Conservation (phyloP, 352 stramenopile species). For the Phytopythium chamaehyphon region DNA sequence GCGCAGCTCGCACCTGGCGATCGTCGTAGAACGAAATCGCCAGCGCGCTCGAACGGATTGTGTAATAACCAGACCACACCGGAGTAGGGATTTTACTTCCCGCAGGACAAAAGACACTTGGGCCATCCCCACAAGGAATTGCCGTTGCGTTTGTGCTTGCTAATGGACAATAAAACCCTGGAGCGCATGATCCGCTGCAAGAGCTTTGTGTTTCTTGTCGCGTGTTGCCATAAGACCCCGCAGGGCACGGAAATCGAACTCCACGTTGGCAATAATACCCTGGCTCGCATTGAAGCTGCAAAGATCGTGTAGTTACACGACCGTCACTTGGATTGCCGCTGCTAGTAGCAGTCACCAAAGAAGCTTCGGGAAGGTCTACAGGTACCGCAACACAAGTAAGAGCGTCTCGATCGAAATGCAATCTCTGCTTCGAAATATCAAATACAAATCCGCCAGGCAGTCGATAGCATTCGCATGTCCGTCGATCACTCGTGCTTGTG, state of each 20-base stretch:
- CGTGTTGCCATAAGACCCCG: slow-evolving; percentile 32
- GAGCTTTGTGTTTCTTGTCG: slow-evolving; percentile 22
- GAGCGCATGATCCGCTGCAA: slow-evolving; percentile 40
- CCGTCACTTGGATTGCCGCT: slow-evolving; percentile 11
- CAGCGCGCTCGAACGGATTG: slow-evolving; percentile 27
- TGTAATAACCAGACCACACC: slow-evolving; percentile 64
- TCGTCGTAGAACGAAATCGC: slow-evolving; percentile 21
- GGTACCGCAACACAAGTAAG: slow-evolving; percentile 13
- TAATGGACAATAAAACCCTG: slow-evolving; percentile 61
- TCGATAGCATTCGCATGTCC: slow-evolving; percentile 64
- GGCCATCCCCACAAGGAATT: slow-evolving; percentile 22
- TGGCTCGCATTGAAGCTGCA: slow-evolving; percentile 53
- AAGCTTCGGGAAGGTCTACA: slow-evolving; percentile 4
- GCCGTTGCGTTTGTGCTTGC: slow-evolving; percentile 43
- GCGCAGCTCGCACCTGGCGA: slow-evolving; percentile 27
- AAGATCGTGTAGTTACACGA: slow-evolving; percentile 35
- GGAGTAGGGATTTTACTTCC: slow-evolving; percentile 48
- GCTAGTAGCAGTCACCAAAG: slow-evolving; percentile 3
- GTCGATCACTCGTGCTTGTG: slow-evolving; percentile 37
- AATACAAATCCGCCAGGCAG: slow-evolving; percentile 34
- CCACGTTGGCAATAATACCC: slow-evolving; percentile 58
- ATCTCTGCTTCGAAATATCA: slow-evolving; percentile 17
- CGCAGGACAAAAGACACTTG: slow-evolving; percentile 54
- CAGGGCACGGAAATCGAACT: slow-evolving; percentile 49
- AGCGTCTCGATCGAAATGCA: slow-evolving; percentile 33